phyloP scores from a whole-genome alignment of 2,329 filamentous ascomycete species.

The Blastomyces parvus region DNA sequence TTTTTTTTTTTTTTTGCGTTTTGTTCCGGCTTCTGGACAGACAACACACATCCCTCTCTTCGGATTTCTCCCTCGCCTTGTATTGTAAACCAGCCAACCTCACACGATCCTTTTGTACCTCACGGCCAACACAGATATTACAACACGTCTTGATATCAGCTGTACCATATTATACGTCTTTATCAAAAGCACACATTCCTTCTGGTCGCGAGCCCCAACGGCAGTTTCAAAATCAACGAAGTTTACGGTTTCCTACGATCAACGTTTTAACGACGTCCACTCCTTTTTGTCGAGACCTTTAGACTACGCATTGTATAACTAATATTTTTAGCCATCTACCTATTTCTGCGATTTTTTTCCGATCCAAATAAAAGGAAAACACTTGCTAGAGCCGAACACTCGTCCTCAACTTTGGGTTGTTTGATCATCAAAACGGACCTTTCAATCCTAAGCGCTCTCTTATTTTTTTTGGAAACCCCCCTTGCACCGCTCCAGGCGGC shows the following conservation, averaged over 20 bases:
- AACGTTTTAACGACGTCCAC: not conserved
- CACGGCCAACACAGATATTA: constrained; percentile 1
- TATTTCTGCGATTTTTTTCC: not conserved
- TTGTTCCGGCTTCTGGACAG: constrained; percentile 3
- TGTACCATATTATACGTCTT: constrained; percentile 7
- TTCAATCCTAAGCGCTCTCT: not conserved
- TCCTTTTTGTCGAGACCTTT: not conserved
- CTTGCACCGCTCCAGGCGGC: not conserved
- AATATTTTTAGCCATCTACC: not conserved
- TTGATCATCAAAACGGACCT: not conserved
- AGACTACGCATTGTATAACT: not conserved
- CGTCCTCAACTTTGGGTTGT: not conserved
- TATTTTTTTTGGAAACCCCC: not conserved
- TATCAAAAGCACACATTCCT: not conserved
- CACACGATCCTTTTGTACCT: constrained; percentile 4
- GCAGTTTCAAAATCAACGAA: constrained; percentile 3
- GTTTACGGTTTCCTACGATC: not conserved
- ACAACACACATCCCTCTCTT: constrained; percentile 10
- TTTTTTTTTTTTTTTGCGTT: not conserved
- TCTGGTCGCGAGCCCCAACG: not conserved
- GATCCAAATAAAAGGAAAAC: not conserved
- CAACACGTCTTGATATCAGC: not conserved
- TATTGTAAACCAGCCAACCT: constrained; percentile 1
- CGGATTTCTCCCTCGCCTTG: constrained; percentile 1
- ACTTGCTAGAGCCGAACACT: not conserved